A percentile compares a stretch with the other conserved stretches of the same genome.
Conservation (phyloP, 345 rosid species). For the Eucalyptus grandis region DNA sequence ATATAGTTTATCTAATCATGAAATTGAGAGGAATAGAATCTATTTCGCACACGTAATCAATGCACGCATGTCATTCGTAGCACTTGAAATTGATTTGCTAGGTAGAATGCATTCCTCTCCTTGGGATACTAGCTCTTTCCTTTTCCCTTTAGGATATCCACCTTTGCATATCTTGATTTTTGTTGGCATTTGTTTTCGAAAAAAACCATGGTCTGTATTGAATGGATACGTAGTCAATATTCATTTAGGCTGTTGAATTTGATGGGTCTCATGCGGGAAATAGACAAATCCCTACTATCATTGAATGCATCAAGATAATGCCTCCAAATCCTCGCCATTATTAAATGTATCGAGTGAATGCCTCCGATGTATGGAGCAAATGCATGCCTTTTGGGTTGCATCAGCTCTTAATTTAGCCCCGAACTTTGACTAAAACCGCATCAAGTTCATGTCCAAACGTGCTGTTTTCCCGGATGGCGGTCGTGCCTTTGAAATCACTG, state of each 20-base stretch:
- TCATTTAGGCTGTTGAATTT: not conserved
- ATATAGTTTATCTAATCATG: not conserved
- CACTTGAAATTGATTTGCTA: not conserved
- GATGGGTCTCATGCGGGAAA: not conserved
- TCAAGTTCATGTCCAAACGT: not conserved
- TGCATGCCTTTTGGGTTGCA: not conserved
- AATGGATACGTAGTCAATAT: not conserved
- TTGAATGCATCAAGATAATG: not conserved
- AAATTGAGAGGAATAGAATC: not conserved
- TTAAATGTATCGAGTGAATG: not conserved
- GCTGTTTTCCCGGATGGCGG: not conserved
- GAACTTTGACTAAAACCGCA: not conserved
- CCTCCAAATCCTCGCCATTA: not conserved
- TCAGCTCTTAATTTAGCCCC: not conserved
- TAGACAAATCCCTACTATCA: not conserved
- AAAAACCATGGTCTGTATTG: not conserved
- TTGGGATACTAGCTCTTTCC: not conserved
- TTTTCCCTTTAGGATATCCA: not conserved
- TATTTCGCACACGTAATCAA: not conserved
- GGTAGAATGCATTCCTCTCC: not conserved
- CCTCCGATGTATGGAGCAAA: not conserved
- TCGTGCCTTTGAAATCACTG: not conserved
- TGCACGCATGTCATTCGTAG: not conserved
- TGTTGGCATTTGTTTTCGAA: not conserved
- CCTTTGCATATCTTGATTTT: not conserved